phyloP scores from a whole-genome alignment of 768 basidiomycete species.

The Termitomyces heimii region DNA sequence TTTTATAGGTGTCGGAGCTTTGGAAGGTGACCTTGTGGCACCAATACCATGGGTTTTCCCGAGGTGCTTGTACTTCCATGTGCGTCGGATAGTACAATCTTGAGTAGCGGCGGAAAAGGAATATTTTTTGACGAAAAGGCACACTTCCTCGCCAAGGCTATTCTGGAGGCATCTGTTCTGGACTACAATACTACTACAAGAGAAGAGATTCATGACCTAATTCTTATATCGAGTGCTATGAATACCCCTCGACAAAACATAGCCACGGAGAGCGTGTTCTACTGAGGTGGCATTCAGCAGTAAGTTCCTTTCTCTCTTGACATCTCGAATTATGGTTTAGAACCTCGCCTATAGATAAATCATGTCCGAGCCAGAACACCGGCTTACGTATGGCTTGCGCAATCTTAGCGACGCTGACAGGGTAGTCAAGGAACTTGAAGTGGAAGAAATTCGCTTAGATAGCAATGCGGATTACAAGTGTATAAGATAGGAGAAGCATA shows the following conservation, averaged over 20 bases:
- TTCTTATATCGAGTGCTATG: slow-evolving; percentile 2
- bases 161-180: slow-evolving; percentile 5
- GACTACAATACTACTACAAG: background rate
- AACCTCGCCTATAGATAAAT: background rate
- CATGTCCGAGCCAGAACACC: background rate
- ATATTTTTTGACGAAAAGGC: background rate
- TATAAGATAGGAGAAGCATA: background rate
- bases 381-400: background rate
- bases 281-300: slow-evolving; percentile 3
- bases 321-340: background rate
- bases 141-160: background rate
- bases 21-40: background rate
- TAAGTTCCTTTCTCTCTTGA: background rate
- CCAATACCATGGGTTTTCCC: background rate
- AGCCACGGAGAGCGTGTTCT: background rate
- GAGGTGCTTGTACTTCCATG: background rate
- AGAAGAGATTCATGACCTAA: background rate
- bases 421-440: background rate
- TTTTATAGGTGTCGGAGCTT: background rate
- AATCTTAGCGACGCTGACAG: background rate
- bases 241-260: background rate
- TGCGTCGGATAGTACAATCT: background rate
- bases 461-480: background rate
- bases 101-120: background rate
- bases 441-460: background rate